Conservation (phyloP, 169 alveolate species). For the Plasmodium knowlesi region DNA sequence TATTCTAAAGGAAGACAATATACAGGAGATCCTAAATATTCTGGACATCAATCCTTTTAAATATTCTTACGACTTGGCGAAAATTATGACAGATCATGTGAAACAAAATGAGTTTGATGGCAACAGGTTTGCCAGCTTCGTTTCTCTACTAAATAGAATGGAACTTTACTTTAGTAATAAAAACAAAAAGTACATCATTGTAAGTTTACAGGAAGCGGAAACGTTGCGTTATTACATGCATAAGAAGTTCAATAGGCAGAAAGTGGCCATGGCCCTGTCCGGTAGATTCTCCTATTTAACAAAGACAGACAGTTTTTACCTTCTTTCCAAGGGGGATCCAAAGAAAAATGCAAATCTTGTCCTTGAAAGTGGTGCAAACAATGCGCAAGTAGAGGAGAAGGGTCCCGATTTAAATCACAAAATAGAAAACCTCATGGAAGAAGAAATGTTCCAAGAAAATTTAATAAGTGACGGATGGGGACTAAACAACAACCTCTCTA, state of each 20-base stretch:
- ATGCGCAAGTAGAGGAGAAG: background rate
- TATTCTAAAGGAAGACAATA: constrained; percentile 35
- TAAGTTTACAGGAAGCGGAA: constrained; percentile 75
- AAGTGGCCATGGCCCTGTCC: background rate
- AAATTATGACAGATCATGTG: constrained; percentile 38
- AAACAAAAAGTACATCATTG: constrained; percentile 65
- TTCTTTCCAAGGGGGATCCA: background rate
- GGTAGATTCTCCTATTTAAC: background rate
- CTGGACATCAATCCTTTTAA: constrained; percentile 66
- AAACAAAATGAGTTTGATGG: constrained; percentile 13
- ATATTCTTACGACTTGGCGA: constrained; percentile 60
- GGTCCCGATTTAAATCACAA: background rate
- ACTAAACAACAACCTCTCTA: constrained; percentile 19
- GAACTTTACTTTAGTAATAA: constrained; percentile 67
- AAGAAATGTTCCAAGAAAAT: constrained; percentile 20
- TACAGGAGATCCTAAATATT: constrained; percentile 55
- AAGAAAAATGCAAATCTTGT: background rate
- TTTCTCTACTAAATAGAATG: constrained; percentile 17
- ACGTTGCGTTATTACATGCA: constrained; percentile 71
- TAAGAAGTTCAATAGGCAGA: constrained; percentile 19
- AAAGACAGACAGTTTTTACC: background rate
- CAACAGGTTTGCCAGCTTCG: constrained; percentile 17
- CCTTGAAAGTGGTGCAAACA: background rate
- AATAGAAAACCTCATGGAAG: constrained; percentile 5
- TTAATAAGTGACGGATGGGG: constrained; percentile 37